Conservation (phyloP, 345 rosid genomes). For the Sisymbrium altissimum region DNA sequence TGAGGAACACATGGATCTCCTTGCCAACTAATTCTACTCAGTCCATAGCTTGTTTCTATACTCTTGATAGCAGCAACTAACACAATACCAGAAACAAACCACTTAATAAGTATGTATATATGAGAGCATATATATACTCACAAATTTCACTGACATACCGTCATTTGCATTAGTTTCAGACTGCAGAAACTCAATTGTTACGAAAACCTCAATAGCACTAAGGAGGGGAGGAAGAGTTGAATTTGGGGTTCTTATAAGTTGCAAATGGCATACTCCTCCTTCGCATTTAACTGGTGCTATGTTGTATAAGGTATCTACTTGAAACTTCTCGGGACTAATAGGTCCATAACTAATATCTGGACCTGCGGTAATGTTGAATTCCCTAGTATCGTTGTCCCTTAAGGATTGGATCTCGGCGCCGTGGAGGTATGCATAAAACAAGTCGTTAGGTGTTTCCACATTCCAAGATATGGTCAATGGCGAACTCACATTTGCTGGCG, state of each 20-base stretch:
- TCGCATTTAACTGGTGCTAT: slow-evolving; percentile 1
- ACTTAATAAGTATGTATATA: not conserved
- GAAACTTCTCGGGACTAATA: not conserved
- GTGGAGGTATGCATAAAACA: slow-evolving; percentile 26
- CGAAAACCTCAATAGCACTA: slow-evolving; percentile 27
- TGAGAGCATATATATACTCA: not conserved
- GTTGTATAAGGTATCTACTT: not conserved
- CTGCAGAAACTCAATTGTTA: slow-evolving; percentile 11
- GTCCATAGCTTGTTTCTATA: slow-evolving; percentile 37
- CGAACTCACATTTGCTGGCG: slow-evolving; percentile 10
- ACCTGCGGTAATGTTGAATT: slow-evolving; percentile 19
- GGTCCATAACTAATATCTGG: slow-evolving; percentile 25
- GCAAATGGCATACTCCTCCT: slow-evolving; percentile 12
- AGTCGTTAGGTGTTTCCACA: slow-evolving; percentile 19
- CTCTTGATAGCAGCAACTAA: slow-evolving; percentile 43
- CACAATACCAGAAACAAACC: not conserved
- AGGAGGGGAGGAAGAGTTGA: slow-evolving; percentile 36
- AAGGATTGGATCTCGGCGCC: slow-evolving; percentile 22
- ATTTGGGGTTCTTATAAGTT: slow-evolving; percentile 7
- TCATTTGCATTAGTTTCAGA: slow-evolving; percentile 21
- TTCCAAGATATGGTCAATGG: slow-evolving; percentile 22
- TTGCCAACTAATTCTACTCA: slow-evolving; percentile 46
- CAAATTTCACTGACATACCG: not conserved
- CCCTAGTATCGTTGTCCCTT: slow-evolving; percentile 12
- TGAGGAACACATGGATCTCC: slow-evolving; percentile 67